Evolutionary conservation across 108 stramenopile genomes (phyloP).

Genomic region (Fragilaria crotonensis): DNA sequence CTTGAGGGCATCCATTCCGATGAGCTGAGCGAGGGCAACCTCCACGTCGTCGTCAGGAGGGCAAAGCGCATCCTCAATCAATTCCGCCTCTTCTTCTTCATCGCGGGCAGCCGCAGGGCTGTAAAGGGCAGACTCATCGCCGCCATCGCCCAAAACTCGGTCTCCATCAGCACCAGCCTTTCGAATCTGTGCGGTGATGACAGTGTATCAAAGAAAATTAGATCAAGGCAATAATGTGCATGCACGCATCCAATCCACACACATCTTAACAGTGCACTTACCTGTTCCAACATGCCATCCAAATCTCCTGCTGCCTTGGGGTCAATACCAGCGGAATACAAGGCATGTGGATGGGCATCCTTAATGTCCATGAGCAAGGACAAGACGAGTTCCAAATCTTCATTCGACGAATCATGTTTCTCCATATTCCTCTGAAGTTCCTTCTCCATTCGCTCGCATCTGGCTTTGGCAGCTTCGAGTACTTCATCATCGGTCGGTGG

Average conservation of each 20-base stretch:
- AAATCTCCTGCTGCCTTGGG: conserved; percentile 54
- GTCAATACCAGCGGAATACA: conserved; percentile 78
- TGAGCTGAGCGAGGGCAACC: conserved; percentile 43
- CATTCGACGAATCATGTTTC: conserved; percentile 47
- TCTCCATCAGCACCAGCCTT: conserved; percentile 70
- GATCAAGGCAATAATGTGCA: neutral
- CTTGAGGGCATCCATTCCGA: conserved; percentile 76
- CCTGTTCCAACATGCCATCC: conserved; percentile 70
- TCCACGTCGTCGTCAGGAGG: conserved; percentile 83
- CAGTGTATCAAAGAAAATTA: neutral
- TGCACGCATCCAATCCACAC: neutral
- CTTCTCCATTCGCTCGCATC: conserved; percentile 72
- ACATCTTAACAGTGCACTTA: conserved; percentile 8
- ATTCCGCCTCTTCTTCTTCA: conserved; percentile 72
- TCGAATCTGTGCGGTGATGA: conserved; percentile 37
- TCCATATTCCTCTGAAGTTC: conserved; percentile 61
- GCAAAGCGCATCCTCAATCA: conserved; percentile 73
- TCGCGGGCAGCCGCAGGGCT: conserved; percentile 25
- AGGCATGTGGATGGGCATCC: conserved; percentile 68
- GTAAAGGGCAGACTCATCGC: conserved; percentile 18
- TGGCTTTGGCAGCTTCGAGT: conserved; percentile 53
- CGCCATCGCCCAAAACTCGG: conserved; percentile 21
- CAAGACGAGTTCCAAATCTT: conserved; percentile 70
- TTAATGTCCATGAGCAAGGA: conserved; percentile 64
- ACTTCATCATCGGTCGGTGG: conserved; percentile 79